These are phyloP conservation scores for Lipomyces yamadae DNA, from an alignment of 805 yeast genomes.

Conservation along the genomic window DNA sequence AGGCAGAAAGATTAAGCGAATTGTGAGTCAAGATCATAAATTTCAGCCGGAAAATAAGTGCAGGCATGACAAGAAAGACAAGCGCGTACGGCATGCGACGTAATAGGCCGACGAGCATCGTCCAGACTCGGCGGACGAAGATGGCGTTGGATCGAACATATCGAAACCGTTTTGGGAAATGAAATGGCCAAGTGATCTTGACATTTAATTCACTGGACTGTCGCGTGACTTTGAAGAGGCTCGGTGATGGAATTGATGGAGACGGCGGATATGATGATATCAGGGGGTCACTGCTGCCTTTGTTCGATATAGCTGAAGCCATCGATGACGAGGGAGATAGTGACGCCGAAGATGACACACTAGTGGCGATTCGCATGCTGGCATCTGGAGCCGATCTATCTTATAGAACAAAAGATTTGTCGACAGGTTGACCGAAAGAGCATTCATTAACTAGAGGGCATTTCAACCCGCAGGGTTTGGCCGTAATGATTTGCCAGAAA, in stretches of 20 bases:
- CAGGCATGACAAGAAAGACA: conserved; percentile 25
- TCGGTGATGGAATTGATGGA: background rate
- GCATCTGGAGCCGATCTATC: background rate
- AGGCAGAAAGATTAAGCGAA: conserved; percentile 21
- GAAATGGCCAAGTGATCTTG: background rate
- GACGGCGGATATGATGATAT: background rate
- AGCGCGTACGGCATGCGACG: background rate
- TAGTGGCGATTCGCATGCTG: background rate
- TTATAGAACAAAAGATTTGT: background rate
- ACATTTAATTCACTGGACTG: background rate
- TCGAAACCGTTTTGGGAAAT: background rate
- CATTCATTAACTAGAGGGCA: background rate
- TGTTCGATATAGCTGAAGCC: background rate
- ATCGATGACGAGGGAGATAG: background rate
- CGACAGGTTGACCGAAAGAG: background rate
- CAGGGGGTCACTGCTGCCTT: background rate
- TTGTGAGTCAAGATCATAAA: conserved; percentile 30
- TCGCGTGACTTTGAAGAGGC: background rate
- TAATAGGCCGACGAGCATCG: background rate
- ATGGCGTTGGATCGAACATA: background rate
- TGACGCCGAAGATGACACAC: background rate
- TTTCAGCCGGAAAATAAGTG: conserved; percentile 20
- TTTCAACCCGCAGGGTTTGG: no score
- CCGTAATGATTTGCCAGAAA: no score
- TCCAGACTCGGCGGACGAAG: background rate